Conservation (phyloP, 139 green algal genomes). For the Pleodorina starrii region DNA sequence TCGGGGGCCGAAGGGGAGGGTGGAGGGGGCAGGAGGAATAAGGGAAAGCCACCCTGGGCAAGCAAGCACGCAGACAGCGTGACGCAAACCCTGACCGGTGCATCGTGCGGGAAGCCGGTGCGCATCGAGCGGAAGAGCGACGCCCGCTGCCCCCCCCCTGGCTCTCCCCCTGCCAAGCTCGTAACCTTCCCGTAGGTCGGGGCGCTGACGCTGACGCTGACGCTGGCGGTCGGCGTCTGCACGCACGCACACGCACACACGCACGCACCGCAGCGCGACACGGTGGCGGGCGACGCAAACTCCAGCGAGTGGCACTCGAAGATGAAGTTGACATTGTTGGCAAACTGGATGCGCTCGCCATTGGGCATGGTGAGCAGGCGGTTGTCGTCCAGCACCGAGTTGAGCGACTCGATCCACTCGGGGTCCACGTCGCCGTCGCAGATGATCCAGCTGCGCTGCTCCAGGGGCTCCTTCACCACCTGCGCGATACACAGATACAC, state of each 20-base stretch:
- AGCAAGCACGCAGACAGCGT: too few relatives aligned
- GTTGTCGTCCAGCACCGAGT: conserved; percentile 91
- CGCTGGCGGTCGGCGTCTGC: too few relatives aligned
- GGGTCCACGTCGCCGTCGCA: conserved; percentile 92
- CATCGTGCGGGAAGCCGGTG: too few relatives aligned
- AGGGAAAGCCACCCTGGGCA: too few relatives aligned
- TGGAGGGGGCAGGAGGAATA: too few relatives aligned
- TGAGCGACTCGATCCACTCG: conserved; percentile 93
- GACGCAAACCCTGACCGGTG: too few relatives aligned
- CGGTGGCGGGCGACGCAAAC: conserved; percentile 88
- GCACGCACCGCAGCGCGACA: conserved; percentile 73
- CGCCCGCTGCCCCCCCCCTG: too few relatives aligned
- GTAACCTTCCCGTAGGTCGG: too few relatives aligned
- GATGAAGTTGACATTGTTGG: conserved; percentile 90
- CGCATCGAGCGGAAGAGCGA: too few relatives aligned
- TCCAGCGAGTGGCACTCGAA: conserved; percentile 89
- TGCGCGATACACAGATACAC: conserved; percentile 38
- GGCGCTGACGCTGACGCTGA: too few relatives aligned
- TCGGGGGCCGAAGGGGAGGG: neutral
- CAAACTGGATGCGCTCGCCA: conserved; percentile 90
- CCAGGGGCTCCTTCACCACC: conserved; percentile 76
- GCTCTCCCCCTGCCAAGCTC: too few relatives aligned
- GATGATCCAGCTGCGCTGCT: conserved; percentile 88
- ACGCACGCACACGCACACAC: too few relatives aligned
- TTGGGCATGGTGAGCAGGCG: conserved; percentile 89